phyloP scores from a whole-genome alignment of 2,329 filamentous ascomycete genomes.

The Trichoderma harzianum region DNA sequence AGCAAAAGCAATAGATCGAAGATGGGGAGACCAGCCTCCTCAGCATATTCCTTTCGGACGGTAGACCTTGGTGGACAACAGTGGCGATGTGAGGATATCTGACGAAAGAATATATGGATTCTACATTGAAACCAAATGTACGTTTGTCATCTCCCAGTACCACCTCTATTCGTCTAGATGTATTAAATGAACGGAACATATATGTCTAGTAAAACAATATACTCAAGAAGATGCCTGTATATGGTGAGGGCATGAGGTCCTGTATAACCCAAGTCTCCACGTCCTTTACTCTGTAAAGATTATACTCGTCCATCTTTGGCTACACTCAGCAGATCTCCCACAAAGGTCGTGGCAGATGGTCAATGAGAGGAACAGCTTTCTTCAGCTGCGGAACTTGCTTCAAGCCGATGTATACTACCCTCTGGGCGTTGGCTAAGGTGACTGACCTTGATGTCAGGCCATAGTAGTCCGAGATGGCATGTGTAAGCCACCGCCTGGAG shows the following conservation, averaged over 20 bases:
- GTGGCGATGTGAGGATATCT: neutral
- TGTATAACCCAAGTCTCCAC: neutral
- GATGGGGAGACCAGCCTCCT: neutral
- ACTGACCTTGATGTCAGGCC: conserved; percentile 81
- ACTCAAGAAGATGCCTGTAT: neutral
- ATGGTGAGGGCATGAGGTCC: neutral
- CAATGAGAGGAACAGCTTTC: conserved; percentile 21
- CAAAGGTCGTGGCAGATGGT: conserved; percentile 56
- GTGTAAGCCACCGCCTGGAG: conserved; percentile 80
- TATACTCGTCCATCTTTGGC: neutral
- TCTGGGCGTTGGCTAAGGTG: conserved; percentile 65
- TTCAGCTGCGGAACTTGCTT: conserved; percentile 42
- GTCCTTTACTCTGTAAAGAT: neutral
- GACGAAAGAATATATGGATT: neutral
- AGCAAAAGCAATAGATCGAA: neutral
- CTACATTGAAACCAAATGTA: neutral
- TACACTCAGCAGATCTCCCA: conserved; percentile 57
- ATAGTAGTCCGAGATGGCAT: conserved; percentile 90
- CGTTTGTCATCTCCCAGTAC: neutral
- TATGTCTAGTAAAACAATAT: neutral
- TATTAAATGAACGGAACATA: neutral
- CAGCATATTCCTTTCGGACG: neutral
- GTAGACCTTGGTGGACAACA: neutral
- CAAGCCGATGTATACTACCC: conserved; percentile 80
- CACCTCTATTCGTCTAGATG: neutral